phyloP scores from a whole-genome alignment of 495 filamentous ascomycete species.

The Hyaloscypha hepaticicola region DNA sequence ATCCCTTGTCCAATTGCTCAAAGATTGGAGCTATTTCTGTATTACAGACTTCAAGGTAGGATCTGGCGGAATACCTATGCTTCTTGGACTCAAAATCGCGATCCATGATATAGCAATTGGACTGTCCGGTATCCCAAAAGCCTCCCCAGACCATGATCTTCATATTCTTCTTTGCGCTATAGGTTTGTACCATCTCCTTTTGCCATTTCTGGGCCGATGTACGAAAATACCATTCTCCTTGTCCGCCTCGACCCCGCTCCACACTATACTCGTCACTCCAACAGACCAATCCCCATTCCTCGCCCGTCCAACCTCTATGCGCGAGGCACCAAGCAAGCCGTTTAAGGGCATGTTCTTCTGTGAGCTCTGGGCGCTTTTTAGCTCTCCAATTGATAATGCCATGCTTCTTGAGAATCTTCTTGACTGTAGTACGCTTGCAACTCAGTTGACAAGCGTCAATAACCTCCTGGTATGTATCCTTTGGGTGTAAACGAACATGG shows the following conservation, averaged over 20 bases:
- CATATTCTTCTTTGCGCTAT: constrained; percentile 9
- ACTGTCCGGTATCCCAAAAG: constrained; percentile 8
- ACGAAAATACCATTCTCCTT: constrained; percentile 6
- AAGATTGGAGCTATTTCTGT: not conserved
- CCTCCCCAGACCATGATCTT: constrained; percentile 4
- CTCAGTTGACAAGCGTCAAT: not conserved
- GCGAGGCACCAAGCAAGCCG: constrained; percentile 3
- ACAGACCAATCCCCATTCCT: not conserved
- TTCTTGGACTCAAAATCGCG: constrained; percentile 4
- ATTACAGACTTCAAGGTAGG: not conserved
- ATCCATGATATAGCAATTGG: constrained; percentile 7
- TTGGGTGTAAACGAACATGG: not conserved
- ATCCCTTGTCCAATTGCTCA: not conserved
- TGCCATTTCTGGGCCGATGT: not conserved
- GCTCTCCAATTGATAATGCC: constrained; percentile 3
- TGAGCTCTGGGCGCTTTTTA: constrained; percentile 5
- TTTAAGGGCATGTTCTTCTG: not conserved
- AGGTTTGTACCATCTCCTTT: constrained; percentile 6
- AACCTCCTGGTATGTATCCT: not conserved
- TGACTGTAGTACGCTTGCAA: not conserved
- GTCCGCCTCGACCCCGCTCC: constrained; percentile 7
- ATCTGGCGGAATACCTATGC: constrained; percentile 12
- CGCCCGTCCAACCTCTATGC: not conserved
- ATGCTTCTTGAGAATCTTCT: constrained; percentile 12
- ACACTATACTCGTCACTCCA: constrained; percentile 4